Conservation (phyloP, 345 rosid genomes). For the Lepidium sativum region DNA sequence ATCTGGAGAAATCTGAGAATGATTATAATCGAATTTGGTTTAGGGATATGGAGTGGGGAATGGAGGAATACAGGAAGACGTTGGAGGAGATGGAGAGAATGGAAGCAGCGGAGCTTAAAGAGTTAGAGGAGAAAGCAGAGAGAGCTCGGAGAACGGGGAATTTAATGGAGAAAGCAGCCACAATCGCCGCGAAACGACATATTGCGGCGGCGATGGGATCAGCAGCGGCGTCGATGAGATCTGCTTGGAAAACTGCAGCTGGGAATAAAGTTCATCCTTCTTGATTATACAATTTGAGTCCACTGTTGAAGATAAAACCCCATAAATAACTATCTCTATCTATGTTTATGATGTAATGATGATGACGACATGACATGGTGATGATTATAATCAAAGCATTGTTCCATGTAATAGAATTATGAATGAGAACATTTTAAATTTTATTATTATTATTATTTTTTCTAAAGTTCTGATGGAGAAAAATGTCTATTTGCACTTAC, state of each 20-base stretch:
- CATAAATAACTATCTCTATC: too few relatives aligned
- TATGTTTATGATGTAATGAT: too few relatives aligned
- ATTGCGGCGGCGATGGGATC: constrained; percentile 69
- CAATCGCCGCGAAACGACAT: constrained; percentile 54
- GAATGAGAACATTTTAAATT: too few relatives aligned
- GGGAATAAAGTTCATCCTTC: constrained; percentile 73
- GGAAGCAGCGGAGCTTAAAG: constrained; percentile 31
- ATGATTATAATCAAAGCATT: background rate
- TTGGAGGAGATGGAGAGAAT: constrained; percentile 67
- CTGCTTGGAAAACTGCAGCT: constrained; percentile 60
- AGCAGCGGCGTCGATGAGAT: constrained; percentile 76
- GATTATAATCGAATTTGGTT: background rate
- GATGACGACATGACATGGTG: too few relatives aligned
- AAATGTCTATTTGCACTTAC: too few relatives aligned
- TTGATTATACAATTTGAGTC: constrained; percentile 26
- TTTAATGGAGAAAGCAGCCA: constrained; percentile 52
- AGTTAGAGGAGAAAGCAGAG: constrained; percentile 49
- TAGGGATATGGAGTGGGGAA: constrained; percentile 57
- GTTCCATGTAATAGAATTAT: too few relatives aligned
- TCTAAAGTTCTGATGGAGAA: too few relatives aligned
- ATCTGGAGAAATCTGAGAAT: background rate
- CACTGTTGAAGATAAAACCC: background rate
- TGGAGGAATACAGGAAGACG: constrained; percentile 61
- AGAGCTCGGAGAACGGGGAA: constrained; percentile 55
- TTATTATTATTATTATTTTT: too few relatives aligned